Evolutionary conservation across 23 red algal species (phyloP).

Genomic region (Gracilariopsis chorda): DNA sequence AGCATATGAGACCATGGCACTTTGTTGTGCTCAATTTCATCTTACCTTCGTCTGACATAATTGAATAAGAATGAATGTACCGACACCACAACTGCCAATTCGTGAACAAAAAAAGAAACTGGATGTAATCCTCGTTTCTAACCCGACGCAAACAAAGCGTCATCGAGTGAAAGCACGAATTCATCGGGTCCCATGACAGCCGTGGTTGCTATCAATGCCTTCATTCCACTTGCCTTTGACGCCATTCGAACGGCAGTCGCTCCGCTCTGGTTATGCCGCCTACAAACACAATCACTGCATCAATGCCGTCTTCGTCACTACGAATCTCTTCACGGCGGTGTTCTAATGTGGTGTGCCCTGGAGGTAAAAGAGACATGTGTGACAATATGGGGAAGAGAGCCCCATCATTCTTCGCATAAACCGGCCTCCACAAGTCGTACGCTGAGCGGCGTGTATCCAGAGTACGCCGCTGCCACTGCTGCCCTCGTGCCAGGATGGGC

Average conservation of each 20-base stretch:
- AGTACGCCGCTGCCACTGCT: constrained; percentile 47
- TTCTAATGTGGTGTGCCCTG: constrained; percentile 57
- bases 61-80: too few relatives aligned
- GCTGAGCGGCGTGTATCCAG: constrained; percentile 69
- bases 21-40: too few relatives aligned
- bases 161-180: constrained; percentile 48
- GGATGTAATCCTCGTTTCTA: not conserved
- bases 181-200: constrained; percentile 60
- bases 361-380: constrained; percentile 58
- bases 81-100: too few relatives aligned
- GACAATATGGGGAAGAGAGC: constrained; percentile 38
- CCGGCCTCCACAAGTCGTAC: constrained; percentile 67
- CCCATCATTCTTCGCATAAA: constrained; percentile 48
- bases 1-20: too few relatives aligned
- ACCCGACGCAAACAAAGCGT: not conserved
- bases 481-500: constrained; percentile 4
- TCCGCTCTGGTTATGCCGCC: constrained; percentile 60
- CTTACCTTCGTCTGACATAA: too few relatives aligned
- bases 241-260: constrained; percentile 55
- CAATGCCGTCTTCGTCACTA: constrained; percentile 12
- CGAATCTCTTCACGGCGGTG: constrained; percentile 19
- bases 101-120: too few relatives aligned
- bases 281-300: constrained; percentile 59
- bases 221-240: constrained; percentile 21
- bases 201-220: constrained; percentile 62